A percentile compares a stretch with the other conserved stretches of the same genome.
Conservation (phyloP, 1,284 basidiomycete genomes). For the Cryptococcus sp. region DNA sequence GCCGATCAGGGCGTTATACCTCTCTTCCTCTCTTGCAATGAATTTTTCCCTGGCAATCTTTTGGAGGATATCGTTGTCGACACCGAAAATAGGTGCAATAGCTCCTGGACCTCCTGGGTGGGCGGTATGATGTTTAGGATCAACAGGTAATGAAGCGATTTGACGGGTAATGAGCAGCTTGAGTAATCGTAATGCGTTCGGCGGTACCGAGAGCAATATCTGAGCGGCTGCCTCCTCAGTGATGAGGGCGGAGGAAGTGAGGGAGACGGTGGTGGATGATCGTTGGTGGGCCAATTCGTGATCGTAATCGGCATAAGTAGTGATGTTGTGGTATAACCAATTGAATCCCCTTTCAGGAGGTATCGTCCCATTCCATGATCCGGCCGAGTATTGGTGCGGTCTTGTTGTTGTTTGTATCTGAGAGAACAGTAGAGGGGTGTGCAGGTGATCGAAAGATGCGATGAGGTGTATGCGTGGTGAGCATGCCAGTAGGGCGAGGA, state of each 20-base stretch:
- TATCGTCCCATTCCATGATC: conserved; percentile 17
- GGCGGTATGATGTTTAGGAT: conserved; percentile 17
- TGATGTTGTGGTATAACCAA: conserved; percentile 83
- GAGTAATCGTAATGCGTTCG: conserved; percentile 77
- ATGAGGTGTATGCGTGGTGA: conserved; percentile 69
- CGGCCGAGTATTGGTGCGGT: conserved; percentile 16
- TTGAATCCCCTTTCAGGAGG: conserved; percentile 57
- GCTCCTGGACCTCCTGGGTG: conserved; percentile 5
- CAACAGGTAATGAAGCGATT: conserved; percentile 56
- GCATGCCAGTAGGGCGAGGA: conserved; percentile 65
- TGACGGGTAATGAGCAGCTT: conserved; percentile 63
- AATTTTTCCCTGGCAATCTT: conserved; percentile 59
- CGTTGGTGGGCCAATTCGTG: conserved; percentile 59
- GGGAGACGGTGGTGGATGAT: conserved; percentile 25
- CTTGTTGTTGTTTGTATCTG: conserved; percentile 32
- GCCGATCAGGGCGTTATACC: conserved; percentile 70
- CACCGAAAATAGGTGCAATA: conserved; percentile 38
- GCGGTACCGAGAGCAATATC: conserved; percentile 77
- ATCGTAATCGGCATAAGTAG: conserved; percentile 76
- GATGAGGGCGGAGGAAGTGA: conserved; percentile 49
- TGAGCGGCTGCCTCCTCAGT: conserved; percentile 77
- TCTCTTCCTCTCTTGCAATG: conserved; percentile 78
- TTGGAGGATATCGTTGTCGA: conserved; percentile 44
- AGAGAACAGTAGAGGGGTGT: conserved; percentile 68
- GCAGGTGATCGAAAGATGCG: conserved; percentile 79